Evolutionary conservation across 805 yeast genomes (phyloP).

Genomic region (Yarrowia hollandica): DNA sequence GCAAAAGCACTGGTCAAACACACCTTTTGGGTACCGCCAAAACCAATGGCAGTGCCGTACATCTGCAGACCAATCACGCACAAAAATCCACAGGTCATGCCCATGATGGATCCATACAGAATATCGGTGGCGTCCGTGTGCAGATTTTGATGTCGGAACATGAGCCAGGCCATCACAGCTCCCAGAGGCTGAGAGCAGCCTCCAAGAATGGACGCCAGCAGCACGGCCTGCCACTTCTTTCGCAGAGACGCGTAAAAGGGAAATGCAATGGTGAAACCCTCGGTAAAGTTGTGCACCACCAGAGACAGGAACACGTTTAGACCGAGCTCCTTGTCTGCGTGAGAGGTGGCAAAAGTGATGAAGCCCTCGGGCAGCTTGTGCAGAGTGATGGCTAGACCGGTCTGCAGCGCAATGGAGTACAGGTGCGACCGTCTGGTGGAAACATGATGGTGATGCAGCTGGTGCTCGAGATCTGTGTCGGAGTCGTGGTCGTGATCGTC

Average conservation of each 20-base stretch:
- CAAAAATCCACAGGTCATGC: slow-evolving; percentile 80
- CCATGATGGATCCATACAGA: slow-evolving; percentile 63
- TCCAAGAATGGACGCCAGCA: slow-evolving; percentile 68
- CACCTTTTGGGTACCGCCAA: slow-evolving; percentile 67
- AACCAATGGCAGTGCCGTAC: slow-evolving; percentile 78
- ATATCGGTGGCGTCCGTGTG: slow-evolving; percentile 41
- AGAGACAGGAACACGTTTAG: slow-evolving; percentile 78
- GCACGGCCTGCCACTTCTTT: slow-evolving; percentile 60
- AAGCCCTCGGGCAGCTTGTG: slow-evolving; percentile 97
- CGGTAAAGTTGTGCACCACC: slow-evolving; percentile 86
- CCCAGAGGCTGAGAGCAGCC: slow-evolving; percentile 89
- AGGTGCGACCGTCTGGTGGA: slow-evolving; percentile 74
- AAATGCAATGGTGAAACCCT: slow-evolving; percentile 90
- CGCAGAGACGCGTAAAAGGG: slow-evolving; percentile 81
- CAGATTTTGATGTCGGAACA: slow-evolving; percentile 45
- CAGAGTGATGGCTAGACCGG: slow-evolving; percentile 79
- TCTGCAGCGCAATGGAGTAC: slow-evolving; percentile 86
- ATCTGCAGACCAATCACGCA: slow-evolving; percentile 79
- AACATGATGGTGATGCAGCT: slow-evolving; percentile 71
- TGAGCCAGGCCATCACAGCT: slow-evolving; percentile 65
- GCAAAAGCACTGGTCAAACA: slow-evolving; percentile 60
- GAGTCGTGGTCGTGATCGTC: slow-evolving; percentile 33
- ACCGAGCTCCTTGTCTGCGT: slow-evolving; percentile 68
- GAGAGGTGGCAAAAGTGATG: slow-evolving; percentile 75
- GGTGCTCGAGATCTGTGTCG: slow-evolving; percentile 42